Evolutionary conservation across 1,139 yeast species (phyloP).

Genomic region (Hyphopichia wangnamkhiaoensis): DNA sequence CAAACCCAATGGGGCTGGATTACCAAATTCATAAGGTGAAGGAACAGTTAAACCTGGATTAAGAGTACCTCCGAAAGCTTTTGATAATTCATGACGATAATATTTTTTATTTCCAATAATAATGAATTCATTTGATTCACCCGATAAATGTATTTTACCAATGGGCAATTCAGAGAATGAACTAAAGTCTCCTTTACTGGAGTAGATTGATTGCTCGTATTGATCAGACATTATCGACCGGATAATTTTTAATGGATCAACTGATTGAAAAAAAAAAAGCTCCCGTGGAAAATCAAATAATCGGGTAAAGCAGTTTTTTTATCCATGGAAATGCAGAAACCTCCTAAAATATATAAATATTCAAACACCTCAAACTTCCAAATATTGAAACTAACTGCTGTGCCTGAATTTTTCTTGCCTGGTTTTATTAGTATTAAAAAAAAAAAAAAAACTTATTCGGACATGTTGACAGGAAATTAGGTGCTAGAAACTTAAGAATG

Average conservation of each 20-base stretch:
- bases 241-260: too few relatives aligned
- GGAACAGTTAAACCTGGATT: constrained; percentile 35
- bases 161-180: constrained; percentile 14
- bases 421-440: too few relatives aligned
- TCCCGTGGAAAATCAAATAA: too few relatives aligned
- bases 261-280: background rate
- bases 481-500: too few relatives aligned
- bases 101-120: constrained; percentile 34
- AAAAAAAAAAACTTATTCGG: too few relatives aligned
- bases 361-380: too few relatives aligned
- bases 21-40: constrained; percentile 40
- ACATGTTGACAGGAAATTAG: too few relatives aligned
- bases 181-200: constrained; percentile 2
- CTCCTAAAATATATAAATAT: too few relatives aligned
- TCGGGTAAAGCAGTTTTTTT: too few relatives aligned
- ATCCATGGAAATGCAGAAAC: too few relatives aligned
- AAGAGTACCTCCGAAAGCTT: constrained; percentile 44
- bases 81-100: constrained; percentile 37
- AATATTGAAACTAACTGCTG: too few relatives aligned
- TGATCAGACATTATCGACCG: background rate
- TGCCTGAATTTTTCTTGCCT: too few relatives aligned
- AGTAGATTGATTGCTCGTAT: constrained; percentile 4
- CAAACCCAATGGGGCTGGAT: constrained; percentile 64
- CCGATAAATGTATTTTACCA: constrained; percentile 19
- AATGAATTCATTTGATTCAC: constrained; percentile 23